Conservation (phyloP, 1,284 basidiomycete species). For the Trametes polyzona region DNA sequence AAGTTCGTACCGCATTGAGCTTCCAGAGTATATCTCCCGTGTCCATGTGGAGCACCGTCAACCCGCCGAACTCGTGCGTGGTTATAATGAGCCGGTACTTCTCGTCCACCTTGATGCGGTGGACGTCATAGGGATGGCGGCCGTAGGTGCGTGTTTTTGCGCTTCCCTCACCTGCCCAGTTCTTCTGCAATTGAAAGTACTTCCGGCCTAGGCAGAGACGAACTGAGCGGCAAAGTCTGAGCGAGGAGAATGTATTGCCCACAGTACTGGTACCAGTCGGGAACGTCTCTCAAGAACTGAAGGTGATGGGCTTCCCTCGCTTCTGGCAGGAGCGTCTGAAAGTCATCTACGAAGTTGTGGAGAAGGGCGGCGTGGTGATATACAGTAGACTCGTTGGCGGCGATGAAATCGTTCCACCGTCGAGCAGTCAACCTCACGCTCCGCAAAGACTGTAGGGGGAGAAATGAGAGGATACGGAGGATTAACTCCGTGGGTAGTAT, state of each 20-base stretch:
- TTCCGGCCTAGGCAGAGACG: slow-evolving; percentile 44
- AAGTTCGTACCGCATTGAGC: slow-evolving; percentile 44
- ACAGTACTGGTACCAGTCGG: slow-evolving; percentile 65
- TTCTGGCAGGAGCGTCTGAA: slow-evolving; percentile 36
- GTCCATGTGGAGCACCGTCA: slow-evolving; percentile 58
- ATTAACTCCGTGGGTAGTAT: slow-evolving; percentile 54
- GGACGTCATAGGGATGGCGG: slow-evolving; percentile 46
- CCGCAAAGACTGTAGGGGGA: slow-evolving; percentile 48
- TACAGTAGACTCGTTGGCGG: slow-evolving; percentile 48
- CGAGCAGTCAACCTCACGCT: slow-evolving; percentile 42
- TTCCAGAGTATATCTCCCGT: slow-evolving; percentile 57
- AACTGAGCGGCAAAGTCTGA: neutral
- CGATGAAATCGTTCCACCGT: slow-evolving; percentile 48
- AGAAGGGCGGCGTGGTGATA: slow-evolving; percentile 56
- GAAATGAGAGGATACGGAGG: slow-evolving; percentile 47
- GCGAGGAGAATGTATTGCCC: slow-evolving; percentile 38
- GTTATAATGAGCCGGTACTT: slow-evolving; percentile 57
- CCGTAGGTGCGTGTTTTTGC: slow-evolving; percentile 42
- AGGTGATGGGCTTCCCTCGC: slow-evolving; percentile 34
- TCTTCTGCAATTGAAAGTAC: slow-evolving; percentile 48
- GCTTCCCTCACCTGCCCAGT: slow-evolving; percentile 58
- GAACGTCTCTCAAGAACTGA: slow-evolving; percentile 38
- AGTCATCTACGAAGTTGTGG: slow-evolving; percentile 47
- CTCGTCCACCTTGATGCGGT: slow-evolving; percentile 78
- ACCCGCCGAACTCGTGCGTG: slow-evolving; percentile 55